phyloP scores from a whole-genome alignment of 1,284 basidiomycete genomes.

The Volvariella volvacea region DNA sequence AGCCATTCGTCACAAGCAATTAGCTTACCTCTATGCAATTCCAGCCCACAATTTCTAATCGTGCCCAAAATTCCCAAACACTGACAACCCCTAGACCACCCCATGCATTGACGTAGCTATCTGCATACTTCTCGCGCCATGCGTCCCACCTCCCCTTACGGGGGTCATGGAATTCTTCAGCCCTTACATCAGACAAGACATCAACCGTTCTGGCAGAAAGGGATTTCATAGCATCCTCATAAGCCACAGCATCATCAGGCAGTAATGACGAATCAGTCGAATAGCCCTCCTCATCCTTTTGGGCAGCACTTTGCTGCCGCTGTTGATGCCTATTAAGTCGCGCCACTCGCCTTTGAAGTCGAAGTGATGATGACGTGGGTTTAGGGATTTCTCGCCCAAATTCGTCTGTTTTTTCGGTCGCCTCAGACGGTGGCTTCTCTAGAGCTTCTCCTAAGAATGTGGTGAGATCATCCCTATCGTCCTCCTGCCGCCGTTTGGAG shows the following conservation, averaged over 20 bases:
- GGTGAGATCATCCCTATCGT: slow-evolving; percentile 80
- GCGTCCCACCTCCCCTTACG: slow-evolving; percentile 74
- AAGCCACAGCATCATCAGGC: slow-evolving; percentile 64
- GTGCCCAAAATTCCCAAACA: slow-evolving; percentile 95
- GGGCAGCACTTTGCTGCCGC: slow-evolving; percentile 26
- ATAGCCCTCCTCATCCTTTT: slow-evolving; percentile 69
- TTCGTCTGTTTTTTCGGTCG: slow-evolving; percentile 54
- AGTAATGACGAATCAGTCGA: slow-evolving; percentile 79
- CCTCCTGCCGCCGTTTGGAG: slow-evolving; percentile 53
- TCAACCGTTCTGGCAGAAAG: slow-evolving; percentile 47
- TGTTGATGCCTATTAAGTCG: slow-evolving; percentile 42
- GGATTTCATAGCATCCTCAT: slow-evolving; percentile 53
- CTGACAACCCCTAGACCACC: slow-evolving; percentile 85
- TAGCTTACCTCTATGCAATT: slow-evolving; percentile 71
- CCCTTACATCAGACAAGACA: slow-evolving; percentile 79
- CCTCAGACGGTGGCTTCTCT: slow-evolving; percentile 14
- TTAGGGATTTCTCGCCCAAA: slow-evolving; percentile 49
- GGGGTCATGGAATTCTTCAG: slow-evolving; percentile 82
- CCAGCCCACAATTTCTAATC: slow-evolving; percentile 85
- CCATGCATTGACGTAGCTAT: slow-evolving; percentile 86
- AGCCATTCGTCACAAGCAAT: slow-evolving; percentile 3
- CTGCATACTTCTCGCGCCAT: slow-evolving; percentile 74
- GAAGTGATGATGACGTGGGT: slow-evolving; percentile 36
- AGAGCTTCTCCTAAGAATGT: slow-evolving; percentile 62
- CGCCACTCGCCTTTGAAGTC: slow-evolving; percentile 48